phyloP scores from a whole-genome alignment of 257 asterid genomes.

The Nicotiana benthamiana region DNA sequence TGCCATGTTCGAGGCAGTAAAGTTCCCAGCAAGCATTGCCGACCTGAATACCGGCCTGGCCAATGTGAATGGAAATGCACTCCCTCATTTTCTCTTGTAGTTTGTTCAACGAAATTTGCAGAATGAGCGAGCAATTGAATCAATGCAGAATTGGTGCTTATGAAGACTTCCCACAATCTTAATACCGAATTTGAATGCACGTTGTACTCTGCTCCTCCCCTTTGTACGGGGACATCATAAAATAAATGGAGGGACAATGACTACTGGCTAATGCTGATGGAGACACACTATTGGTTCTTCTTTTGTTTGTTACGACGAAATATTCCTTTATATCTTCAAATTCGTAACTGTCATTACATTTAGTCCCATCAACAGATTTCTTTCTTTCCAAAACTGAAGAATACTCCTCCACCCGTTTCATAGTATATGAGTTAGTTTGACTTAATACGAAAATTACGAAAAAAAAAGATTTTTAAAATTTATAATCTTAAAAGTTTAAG shows the following conservation, averaged over 20 bases:
- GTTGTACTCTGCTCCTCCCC: neutral
- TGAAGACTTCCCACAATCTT: neutral
- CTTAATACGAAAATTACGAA: too few relatives aligned
- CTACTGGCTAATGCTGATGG: neutral
- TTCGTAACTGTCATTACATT: neutral
- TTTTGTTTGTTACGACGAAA: neutral
- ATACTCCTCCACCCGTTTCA: too few relatives aligned
- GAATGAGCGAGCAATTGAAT: neutral
- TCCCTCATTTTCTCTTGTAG: slow-evolving; percentile 7
- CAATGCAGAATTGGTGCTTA: neutral
- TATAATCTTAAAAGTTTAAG: too few relatives aligned
- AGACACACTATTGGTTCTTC: neutral
- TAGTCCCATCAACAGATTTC: neutral
- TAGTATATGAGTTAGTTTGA: too few relatives aligned
- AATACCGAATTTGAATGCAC: neutral
- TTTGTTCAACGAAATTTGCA: neutral
- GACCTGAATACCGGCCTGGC: slow-evolving; percentile 6
- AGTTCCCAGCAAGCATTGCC: slow-evolving; percentile 20
- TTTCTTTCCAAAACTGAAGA: neutral
- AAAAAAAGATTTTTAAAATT: too few relatives aligned
- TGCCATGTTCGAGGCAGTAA: slow-evolving; percentile 16
- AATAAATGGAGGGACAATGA: slow-evolving; percentile 4
- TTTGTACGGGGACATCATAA: slow-evolving; percentile 1
- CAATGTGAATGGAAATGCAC: slow-evolving; percentile 13
- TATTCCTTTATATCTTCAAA: neutral